Evolutionary conservation across 495 filamentous ascomycete species (phyloP).

Genomic region (Penicillium antarcticum): DNA sequence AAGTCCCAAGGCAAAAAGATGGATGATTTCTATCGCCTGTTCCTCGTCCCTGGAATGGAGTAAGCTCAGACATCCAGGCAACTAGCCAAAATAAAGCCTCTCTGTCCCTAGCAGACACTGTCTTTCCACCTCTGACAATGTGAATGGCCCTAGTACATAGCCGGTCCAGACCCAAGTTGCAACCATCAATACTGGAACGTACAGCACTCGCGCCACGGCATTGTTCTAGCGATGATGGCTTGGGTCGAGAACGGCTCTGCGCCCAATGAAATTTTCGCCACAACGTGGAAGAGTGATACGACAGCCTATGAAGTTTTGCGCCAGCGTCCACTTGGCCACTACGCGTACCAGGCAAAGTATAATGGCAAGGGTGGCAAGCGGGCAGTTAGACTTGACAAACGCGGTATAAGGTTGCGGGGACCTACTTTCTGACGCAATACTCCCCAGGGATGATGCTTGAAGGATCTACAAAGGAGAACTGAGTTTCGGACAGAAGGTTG

Average conservation of each 20-base stretch:
- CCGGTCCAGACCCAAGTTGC: conserved; percentile 12
- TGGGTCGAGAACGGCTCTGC: conserved; percentile 49
- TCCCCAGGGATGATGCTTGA: too few species aligned
- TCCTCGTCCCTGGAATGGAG: conserved; percentile 45
- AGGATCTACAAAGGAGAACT: too few species aligned
- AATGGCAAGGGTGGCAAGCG: conserved; percentile 3
- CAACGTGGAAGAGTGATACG: conserved; percentile 34
- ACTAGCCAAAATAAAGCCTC: not conserved
- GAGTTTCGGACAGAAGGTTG: too few species aligned
- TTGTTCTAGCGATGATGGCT: conserved; percentile 45
- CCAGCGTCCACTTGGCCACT: conserved; percentile 7
- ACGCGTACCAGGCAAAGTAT: conserved; percentile 5
- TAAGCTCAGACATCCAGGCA: not conserved
- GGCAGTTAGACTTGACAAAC: conserved; percentile 6
- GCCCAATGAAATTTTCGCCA: conserved; percentile 40
- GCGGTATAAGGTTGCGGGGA: not conserved
- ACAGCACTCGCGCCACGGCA: conserved; percentile 39
- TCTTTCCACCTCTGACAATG: conserved; percentile 6
- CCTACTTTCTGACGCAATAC: not conserved
- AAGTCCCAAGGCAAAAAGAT: conserved; percentile 13
- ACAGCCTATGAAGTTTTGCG: conserved; percentile 19
- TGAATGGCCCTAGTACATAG: conserved; percentile 40
- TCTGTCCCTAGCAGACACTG: conserved; percentile 11
- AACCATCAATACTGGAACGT: conserved; percentile 1
- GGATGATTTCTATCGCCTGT: conserved; percentile 31